Evolutionary conservation across 1,284 basidiomycete species (phyloP).

Genomic region (Ustilago hordei): DNA sequence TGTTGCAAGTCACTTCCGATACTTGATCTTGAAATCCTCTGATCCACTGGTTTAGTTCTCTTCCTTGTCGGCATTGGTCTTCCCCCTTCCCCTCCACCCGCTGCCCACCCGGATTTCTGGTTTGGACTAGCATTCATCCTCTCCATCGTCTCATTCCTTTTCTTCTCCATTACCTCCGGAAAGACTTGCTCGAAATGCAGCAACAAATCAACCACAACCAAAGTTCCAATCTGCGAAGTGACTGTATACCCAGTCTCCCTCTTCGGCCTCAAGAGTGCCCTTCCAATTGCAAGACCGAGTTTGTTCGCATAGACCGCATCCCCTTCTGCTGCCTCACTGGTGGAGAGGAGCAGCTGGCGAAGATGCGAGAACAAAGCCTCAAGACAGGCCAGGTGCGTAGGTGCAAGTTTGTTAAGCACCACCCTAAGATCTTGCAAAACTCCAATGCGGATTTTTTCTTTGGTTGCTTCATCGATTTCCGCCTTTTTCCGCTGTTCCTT

Average conservation of each 20-base stretch:
- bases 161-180: slow-evolving; percentile 82
- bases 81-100: slow-evolving; percentile 18
- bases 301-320: slow-evolving; percentile 85
- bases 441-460: slow-evolving; percentile 76
- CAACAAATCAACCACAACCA: slow-evolving; percentile 81
- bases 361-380: slow-evolving; percentile 84
- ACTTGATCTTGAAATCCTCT: slow-evolving; percentile 71
- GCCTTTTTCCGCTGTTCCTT: slow-evolving; percentile 72
- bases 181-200: slow-evolving; percentile 81
- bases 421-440: slow-evolving; percentile 77
- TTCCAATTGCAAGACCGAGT: slow-evolving; percentile 84
- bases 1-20: slow-evolving; percentile 46
- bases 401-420: slow-evolving; percentile 80
- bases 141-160: slow-evolving; percentile 77
- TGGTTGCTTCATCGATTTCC: slow-evolving; percentile 75
- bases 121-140: slow-evolving; percentile 10
- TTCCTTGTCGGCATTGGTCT: slow-evolving; percentile 82
- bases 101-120: slow-evolving; percentile 2
- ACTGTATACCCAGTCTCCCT: slow-evolving; percentile 84
- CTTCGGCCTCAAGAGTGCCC: slow-evolving; percentile 85
- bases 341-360: slow-evolving; percentile 77
- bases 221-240: slow-evolving; percentile 79
- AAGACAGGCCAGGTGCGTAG: slow-evolving; percentile 83
- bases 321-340: slow-evolving; percentile 72
- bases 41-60: slow-evolving; percentile 87